Percentiles rank a stretch among this genome's conserved stretches.
Evolutionary conservation across 2,329 filamentous ascomycete genomes (phyloP).

Genomic region (Curvularia lunata): DNA sequence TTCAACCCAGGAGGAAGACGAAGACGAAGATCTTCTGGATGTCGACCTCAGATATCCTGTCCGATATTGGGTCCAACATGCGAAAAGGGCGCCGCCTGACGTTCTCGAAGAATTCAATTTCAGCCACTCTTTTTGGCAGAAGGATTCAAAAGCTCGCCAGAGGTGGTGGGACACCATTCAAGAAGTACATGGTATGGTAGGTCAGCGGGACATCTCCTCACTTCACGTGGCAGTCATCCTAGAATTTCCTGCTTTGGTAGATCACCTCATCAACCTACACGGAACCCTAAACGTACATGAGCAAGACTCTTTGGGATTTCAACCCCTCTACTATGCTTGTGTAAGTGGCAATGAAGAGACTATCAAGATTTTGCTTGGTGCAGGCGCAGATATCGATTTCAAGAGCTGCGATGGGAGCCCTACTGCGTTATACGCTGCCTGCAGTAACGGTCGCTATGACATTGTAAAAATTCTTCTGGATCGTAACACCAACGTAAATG

Average conservation of each 20-base stretch:
- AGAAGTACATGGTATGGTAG: constrained; percentile 16
- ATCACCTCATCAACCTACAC: constrained; percentile 22
- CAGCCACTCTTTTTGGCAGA: constrained; percentile 25
- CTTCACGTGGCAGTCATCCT: constrained; percentile 30
- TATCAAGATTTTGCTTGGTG: constrained; percentile 23
- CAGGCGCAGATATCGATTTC: constrained; percentile 24
- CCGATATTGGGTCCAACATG: constrained; percentile 34
- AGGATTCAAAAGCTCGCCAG: constrained; percentile 20
- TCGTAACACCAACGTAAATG: constrained; percentile 23
- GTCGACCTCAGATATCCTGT: constrained; percentile 26
- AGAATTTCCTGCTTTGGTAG: constrained; percentile 25
- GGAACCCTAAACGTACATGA: constrained; percentile 20
- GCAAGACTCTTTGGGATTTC: constrained; percentile 28
- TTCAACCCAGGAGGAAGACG: neutral
- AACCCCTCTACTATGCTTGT: constrained; percentile 32
- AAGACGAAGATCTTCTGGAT: constrained; percentile 4
- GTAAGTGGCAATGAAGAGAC: constrained; percentile 24
- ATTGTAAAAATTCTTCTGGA: constrained; percentile 26
- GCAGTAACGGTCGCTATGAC: constrained; percentile 19
- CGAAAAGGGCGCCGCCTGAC: constrained; percentile 27
- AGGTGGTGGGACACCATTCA: constrained; percentile 27
- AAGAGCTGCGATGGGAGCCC: constrained; percentile 10
- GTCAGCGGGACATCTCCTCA: constrained; percentile 22
- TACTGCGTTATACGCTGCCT: constrained; percentile 24
- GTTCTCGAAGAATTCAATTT: constrained; percentile 31